Evolutionary conservation across 106 monocot genomes (phyloP), one percentile per base, ranked within the genome.

Genomic region (Acorus gramineus): DNA sequence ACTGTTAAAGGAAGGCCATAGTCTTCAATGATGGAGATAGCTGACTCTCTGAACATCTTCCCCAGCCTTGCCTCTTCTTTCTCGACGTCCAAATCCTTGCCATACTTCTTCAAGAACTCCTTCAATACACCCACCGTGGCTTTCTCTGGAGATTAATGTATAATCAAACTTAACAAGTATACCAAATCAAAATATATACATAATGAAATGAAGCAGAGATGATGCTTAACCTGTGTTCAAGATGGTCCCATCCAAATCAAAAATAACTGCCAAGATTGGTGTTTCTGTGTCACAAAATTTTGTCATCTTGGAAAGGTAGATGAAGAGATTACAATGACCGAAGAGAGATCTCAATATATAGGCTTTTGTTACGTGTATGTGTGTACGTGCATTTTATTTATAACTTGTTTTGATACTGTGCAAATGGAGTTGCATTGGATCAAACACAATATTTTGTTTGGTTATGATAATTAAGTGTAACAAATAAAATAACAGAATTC

Each of bases 181-280:
- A 13, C 4, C 6, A 2, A 59, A 52, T 51, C 3, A 43, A n/a
- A 6, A 63, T 4, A 6, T 11, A 6, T 2, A 28, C 11, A 8
- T 3, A 59, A 50, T 8, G 7, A 3, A 9, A 61, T 50, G 64
- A 42, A 44, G 42, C 0, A 4, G 28, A 44, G 7, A 3, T 8
- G 44, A 61, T 7, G 45, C 9, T 3, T 42, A 5, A 79, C 86
- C 82, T 9, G 86, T 68, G 66, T 86, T 82, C 8, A 86, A 65
- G 44, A 86, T 73, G 44, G 86, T 86, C 4, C 86, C 86, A 51
- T 86, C 86, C 8, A 86, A 62, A 71, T 86, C 86, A 3, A 82
- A 72, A 9, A 82, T 79, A 13, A 86, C 82, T 4, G 86, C 82
- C 4, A 70, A 72, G 11, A 82, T 60, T 28, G 28, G 28, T 28